Evolutionary conservation across 2,329 filamentous ascomycete species (phyloP).

Genomic region (Stagonosporopsis tanaceti): DNA sequence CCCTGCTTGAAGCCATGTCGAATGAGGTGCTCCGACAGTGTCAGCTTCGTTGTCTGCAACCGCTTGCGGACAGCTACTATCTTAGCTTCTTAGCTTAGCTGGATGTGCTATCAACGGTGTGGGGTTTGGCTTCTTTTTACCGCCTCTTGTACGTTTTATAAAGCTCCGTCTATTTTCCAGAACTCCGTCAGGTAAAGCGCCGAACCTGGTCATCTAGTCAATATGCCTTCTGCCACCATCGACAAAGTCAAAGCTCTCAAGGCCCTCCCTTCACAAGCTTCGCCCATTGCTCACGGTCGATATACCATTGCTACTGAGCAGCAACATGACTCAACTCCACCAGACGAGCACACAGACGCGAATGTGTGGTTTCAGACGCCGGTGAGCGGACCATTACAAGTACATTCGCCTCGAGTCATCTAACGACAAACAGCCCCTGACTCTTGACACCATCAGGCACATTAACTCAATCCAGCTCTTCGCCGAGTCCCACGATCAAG

Average conservation of each 20-base stretch:
- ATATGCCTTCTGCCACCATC: neutral
- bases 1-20: neutral
- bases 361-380: constrained; percentile 2
- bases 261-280: neutral
- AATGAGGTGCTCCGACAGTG: neutral
- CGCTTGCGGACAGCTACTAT: neutral
- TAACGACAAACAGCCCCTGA: neutral
- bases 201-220: neutral
- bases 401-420: neutral
- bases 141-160: neutral
- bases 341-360: neutral
- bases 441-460: neutral
- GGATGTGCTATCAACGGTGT: neutral
- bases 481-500: constrained; percentile 1
- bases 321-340: neutral
- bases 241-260: neutral
- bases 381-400: neutral
- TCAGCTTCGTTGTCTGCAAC: neutral
- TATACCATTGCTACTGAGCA: neutral
- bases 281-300: neutral
- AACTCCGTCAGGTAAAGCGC: neutral
- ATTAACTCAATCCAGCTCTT: neutral
- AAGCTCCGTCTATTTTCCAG: neutral
- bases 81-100: neutral
- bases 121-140: neutral